These are phyloP conservation scores for Sinapis alba DNA, from an alignment of 441 rosid species.

Conservation along the genomic window DNA sequence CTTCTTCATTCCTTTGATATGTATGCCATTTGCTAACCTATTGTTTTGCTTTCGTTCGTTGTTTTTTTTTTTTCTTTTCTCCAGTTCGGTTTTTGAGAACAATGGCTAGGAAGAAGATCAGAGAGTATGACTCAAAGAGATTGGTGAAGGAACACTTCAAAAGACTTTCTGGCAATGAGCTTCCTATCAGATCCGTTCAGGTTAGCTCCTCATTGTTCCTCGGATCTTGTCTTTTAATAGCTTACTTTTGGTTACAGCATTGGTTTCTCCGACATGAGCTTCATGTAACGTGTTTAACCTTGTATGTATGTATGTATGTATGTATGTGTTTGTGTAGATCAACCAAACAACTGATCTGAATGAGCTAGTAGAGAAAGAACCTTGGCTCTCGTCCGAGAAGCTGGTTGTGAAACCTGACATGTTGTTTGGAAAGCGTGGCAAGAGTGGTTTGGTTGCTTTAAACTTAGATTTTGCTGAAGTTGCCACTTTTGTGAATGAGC, in stretches of 20 bases:
- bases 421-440: slow-evolving; percentile 77
- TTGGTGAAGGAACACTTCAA: slow-evolving; percentile 69
- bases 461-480: slow-evolving; percentile 64
- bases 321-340: slow-evolving; percentile 38
- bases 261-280: slow-evolving; percentile 19
- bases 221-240: neutral
- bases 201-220: slow-evolving; percentile 30
- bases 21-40: neutral
- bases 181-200: slow-evolving; percentile 68
- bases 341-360: slow-evolving; percentile 58
- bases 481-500: slow-evolving; percentile 57
- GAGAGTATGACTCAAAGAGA: slow-evolving; percentile 78
- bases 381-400: slow-evolving; percentile 67
- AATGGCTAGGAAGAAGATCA: slow-evolving; percentile 83
- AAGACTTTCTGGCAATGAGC: slow-evolving; percentile 55
- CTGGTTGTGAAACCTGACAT: slow-evolving; percentile 76
- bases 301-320: neutral
- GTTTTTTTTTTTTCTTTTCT: neutral
- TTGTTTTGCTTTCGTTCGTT: neutral
- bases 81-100: slow-evolving; percentile 8
- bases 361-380: slow-evolving; percentile 58
- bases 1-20: neutral
- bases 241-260: neutral
- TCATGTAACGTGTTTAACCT: slow-evolving; percentile 5
- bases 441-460: slow-evolving; percentile 70